Percentiles rank a stretch among this genome's conserved stretches.
Conservation (phyloP, 2,329 filamentous ascomycete species). For the Aspergillus sclerotialis region DNA sequence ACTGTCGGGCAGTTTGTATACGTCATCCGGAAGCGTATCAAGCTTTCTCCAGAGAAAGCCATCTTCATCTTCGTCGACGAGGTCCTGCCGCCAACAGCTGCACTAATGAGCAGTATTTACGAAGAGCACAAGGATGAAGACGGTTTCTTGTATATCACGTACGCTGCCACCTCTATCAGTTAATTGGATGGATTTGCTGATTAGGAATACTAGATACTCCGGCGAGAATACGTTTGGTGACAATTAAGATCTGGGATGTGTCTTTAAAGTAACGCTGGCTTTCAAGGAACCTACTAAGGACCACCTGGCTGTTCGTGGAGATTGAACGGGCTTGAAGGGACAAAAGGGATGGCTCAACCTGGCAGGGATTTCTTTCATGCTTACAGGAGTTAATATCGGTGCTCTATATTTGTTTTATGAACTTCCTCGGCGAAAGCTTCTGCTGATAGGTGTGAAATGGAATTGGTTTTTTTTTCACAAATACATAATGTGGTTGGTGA, state of each 20-base stretch:
- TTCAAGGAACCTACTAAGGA: conserved; percentile 4
- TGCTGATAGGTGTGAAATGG: conserved; percentile 10
- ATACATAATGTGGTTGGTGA: conserved; percentile 4
- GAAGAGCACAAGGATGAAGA: conserved; percentile 93
- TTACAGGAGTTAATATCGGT: conserved; percentile 17
- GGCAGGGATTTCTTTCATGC: conserved; percentile 11
- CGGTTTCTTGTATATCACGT: conserved; percentile 97
- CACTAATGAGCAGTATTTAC: conserved; percentile 98
- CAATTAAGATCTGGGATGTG: conserved; percentile 10
- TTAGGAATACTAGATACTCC: conserved; percentile 59
- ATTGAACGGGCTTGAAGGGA: conserved; percentile 3
- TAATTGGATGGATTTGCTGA: conserved; percentile 11
- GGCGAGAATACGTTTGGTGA: conserved; percentile 97
- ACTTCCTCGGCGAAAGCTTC: conserved; percentile 10
- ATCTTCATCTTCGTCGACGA: conserved; percentile 99
- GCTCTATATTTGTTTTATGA: conserved; percentile 9
- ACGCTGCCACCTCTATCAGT: conserved; percentile 30
- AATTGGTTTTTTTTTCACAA: conserved; percentile 5
- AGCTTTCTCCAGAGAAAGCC: conserved; percentile 98
- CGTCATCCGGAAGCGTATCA: conserved; percentile 99
- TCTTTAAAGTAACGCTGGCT: conserved; percentile 7
- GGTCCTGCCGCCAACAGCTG: conserved; percentile 90
- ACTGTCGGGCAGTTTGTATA: conserved; percentile 99
- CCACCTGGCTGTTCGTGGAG: neutral
- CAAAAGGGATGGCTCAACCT: conserved; percentile 8